Conservation (phyloP, 1,284 basidiomycete genomes). For the Leccinum angustisporum region DNA sequence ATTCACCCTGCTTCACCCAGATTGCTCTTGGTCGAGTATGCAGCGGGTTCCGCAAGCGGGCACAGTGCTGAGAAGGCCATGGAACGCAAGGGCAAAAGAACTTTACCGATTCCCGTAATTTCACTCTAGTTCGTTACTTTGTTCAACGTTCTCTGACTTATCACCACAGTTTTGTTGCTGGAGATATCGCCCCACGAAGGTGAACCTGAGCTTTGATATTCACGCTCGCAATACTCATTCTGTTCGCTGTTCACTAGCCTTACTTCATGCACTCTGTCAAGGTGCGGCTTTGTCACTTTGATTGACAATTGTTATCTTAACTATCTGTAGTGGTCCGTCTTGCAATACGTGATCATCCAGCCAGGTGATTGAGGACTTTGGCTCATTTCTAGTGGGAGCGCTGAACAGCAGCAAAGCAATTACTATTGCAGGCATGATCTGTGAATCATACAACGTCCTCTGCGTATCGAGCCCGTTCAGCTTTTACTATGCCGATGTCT, state of each 20-base stretch:
- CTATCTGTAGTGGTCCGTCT: slow-evolving; percentile 63
- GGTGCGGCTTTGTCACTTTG: slow-evolving; percentile 39
- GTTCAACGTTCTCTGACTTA: neutral
- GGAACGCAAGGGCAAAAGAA: slow-evolving; percentile 74
- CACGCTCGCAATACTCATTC: neutral
- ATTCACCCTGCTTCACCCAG: slow-evolving; percentile 37
- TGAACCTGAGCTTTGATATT: slow-evolving; percentile 20
- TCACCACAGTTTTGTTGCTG: slow-evolving; percentile 62
- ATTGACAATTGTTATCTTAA: neutral
- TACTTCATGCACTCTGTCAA: slow-evolving; percentile 90
- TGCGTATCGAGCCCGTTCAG: slow-evolving; percentile 64
- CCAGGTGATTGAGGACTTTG: slow-evolving; percentile 46
- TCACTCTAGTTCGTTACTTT: neutral
- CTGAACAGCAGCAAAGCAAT: slow-evolving; percentile 22
- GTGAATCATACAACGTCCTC: slow-evolving; percentile 63
- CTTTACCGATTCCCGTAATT: slow-evolving; percentile 69
- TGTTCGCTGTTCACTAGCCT: slow-evolving; percentile 40
- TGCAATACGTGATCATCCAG: slow-evolving; percentile 82
- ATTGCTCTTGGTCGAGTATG: slow-evolving; percentile 81
- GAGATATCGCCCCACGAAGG: slow-evolving; percentile 81
- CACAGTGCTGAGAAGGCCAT: slow-evolving; percentile 68
- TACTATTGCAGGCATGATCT: slow-evolving; percentile 77
- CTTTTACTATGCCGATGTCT: slow-evolving; percentile 65
- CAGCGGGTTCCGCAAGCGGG: slow-evolving; percentile 63
- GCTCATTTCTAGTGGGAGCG: slow-evolving; percentile 30